Conservation (phyloP, 2,329 filamentous ascomycete genomes). For the Dothidotthia symphoricarpi region DNA sequence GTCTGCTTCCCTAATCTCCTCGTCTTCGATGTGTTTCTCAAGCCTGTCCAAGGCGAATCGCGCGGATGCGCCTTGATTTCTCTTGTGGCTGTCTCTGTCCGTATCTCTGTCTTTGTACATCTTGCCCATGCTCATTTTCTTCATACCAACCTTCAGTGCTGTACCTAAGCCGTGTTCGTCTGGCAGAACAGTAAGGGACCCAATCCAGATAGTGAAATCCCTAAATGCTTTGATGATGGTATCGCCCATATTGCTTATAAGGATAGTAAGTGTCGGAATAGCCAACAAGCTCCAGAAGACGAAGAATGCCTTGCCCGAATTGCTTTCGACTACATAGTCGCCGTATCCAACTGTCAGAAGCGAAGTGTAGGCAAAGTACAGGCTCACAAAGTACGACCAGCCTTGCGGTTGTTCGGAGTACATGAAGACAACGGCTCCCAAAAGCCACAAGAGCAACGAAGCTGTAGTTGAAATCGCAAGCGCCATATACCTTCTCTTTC, state of each 20-base stretch:
- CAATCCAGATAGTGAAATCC: constrained; percentile 56
- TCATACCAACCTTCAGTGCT: constrained; percentile 32
- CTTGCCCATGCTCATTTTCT: constrained; percentile 25
- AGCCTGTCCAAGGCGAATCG: constrained; percentile 32
- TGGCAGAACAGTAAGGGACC: constrained; percentile 55
- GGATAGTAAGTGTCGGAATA: constrained; percentile 55
- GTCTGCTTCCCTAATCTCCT: constrained; percentile 45
- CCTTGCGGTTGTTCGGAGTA: constrained; percentile 46
- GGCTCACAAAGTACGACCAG: constrained; percentile 53
- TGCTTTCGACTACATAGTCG: constrained; percentile 48
- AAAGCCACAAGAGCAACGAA: constrained; percentile 45
- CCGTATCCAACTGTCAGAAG: constrained; percentile 58
- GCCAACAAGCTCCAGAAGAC: constrained; percentile 58
- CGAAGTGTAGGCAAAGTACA: constrained; percentile 56
- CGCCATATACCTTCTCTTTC: constrained; percentile 42
- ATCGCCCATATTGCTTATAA: constrained; percentile 56
- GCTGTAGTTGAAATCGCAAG: constrained; percentile 42
- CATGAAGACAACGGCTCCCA: constrained; percentile 54
- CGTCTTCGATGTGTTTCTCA: constrained; percentile 42
- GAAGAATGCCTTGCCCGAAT: constrained; percentile 56
- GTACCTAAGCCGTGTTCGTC: constrained; percentile 46
- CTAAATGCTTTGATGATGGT: constrained; percentile 56
- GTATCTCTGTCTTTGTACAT: constrained; percentile 7
- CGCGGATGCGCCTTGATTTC: constrained; percentile 12
- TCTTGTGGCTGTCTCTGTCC: constrained; percentile 5